A percentile compares a stretch with the other conserved stretches of the same genome.
These are phyloP conservation scores for Paramarasmius palmivorus DNA, from an alignment of 1,284 basidiomycete species.

Conservation along the genomic window DNA sequence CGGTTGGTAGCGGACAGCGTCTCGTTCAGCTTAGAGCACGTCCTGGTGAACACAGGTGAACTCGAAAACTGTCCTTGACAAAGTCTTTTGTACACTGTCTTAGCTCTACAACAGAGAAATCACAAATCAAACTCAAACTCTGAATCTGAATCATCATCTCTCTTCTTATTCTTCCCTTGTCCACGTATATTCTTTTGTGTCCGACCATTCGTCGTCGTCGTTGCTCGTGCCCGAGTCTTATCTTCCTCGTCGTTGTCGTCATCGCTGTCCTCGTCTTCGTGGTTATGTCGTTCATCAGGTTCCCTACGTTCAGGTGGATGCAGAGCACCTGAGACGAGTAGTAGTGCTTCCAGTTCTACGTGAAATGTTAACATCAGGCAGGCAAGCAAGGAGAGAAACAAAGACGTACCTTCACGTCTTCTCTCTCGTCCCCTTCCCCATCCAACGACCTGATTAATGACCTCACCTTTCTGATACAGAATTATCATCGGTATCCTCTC, in stretches of 20 bases:
- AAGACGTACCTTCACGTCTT: constrained; percentile 80
- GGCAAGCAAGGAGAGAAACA: no score
- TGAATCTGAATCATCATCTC: constrained; percentile 61
- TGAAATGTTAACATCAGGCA: neutral
- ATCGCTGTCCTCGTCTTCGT: constrained; percentile 45
- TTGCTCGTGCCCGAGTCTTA: constrained; percentile 44
- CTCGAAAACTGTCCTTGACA: no score
- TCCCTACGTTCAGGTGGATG: constrained; percentile 47
- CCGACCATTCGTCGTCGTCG: constrained; percentile 55
- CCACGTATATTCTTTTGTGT: constrained; percentile 56
- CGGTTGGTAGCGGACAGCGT: no score
- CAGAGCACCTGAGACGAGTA: constrained; percentile 63
- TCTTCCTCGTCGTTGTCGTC: constrained; percentile 49
- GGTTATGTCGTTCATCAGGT: constrained; percentile 30
- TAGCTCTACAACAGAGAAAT: neutral
- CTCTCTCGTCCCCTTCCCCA: constrained; percentile 81
- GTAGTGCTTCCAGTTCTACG: constrained; percentile 69
- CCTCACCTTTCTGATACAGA: constrained; percentile 89
- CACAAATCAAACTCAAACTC: constrained; percentile 67
- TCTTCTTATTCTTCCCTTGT: constrained; percentile 34
- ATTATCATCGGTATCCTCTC: constrained; percentile 90
- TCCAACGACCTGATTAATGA: constrained; percentile 83
- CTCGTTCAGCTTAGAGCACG: no score
- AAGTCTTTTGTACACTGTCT: no score
- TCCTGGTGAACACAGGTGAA: no score